Base-by-base conservation (phyloP, 1,284 basidiomycete genomes). In the Trametes sp. region DNA sequence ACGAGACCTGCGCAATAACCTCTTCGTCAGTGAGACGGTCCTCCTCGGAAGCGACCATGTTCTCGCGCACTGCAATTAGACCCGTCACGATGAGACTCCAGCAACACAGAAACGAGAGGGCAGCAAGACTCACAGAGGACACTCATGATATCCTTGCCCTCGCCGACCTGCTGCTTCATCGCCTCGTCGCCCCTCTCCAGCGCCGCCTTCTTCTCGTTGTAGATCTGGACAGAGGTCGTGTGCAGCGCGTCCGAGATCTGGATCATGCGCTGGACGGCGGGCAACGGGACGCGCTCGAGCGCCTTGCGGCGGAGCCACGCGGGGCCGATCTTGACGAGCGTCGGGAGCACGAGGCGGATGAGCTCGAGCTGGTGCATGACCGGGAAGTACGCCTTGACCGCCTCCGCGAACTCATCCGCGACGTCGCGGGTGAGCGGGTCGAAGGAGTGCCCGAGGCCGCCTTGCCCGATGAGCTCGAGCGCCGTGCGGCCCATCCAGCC, bases 381-480 rank as follows among this genome's bases (percentile, higher is more conserved):
- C 2, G 57, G 50, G 51, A 61, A 35, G 48, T 63, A 66, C 2
- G 36, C 57, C 50, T 72, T 72, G 42, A 70, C 44, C 2, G 70
- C 63, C 1, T 63, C 61, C 9, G 57, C 66, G 42, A 74, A 75
- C 14, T 73, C 68, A 33, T 64, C 62, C 21, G 72, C 62, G 31
- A 70, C 72, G 13, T 75, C 66, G 21, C 63, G 63, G 5, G 68
- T 66, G 36, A 78, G 70, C 19, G 75, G 72, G 53, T 78, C 72
- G 71, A 80, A 80, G 5, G 78, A 76, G 57, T 78, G 74, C 0
- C 78, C 79, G 4, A 81, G 65, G 2, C 77, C 79, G 16, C 74
- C 78, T 51, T 77, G 76, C 10, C 77, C 75, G 57, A 80, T 75
- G 31, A 80, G 71, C 66, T 81, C 80, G 38, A 81, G 73, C 0